Conservation (phyloP, 176 grass and related monocot species). For the Carex kokanica region DNA sequence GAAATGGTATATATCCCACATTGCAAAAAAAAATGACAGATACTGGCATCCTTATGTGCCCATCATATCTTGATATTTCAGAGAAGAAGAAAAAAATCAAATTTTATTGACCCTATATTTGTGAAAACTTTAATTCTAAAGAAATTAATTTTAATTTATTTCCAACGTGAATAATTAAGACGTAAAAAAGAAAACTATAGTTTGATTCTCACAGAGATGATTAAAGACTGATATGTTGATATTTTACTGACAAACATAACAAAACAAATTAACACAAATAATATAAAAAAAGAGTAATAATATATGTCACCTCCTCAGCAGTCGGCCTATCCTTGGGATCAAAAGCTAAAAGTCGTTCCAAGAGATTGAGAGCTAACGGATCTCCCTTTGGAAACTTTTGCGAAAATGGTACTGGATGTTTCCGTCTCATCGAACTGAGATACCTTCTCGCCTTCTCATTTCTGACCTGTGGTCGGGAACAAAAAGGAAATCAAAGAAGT, state of each 20-base stretch:
- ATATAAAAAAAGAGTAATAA: constrained; percentile 4
- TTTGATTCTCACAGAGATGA: background rate
- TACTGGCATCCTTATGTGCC: background rate
- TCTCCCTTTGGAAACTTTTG: constrained; percentile 88
- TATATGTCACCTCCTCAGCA: constrained; percentile 62
- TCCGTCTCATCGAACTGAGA: constrained; percentile 72
- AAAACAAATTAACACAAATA: background rate
- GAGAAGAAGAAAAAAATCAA: background rate
- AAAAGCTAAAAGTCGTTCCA: constrained; percentile 87
- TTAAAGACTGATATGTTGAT: background rate
- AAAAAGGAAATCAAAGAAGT: constrained; percentile 7
- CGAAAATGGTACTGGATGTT: constrained; percentile 66
- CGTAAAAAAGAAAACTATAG: background rate
- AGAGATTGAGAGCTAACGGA: constrained; percentile 70
- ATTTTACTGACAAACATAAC: constrained; percentile 18
- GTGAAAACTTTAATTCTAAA: background rate
- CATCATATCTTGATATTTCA: background rate
- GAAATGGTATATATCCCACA: background rate
- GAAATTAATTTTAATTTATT: background rate
- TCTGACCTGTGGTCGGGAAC: constrained; percentile 49
- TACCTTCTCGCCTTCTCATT: constrained; percentile 96
- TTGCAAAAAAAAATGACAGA: background rate
- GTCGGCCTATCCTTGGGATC: constrained; percentile 95
- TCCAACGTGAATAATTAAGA: background rate
- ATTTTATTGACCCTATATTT: background rate